These are phyloP conservation scores for Globisporangium nodosum DNA, from an alignment of 352 stramenopile species.

Conservation along the genomic window DNA sequence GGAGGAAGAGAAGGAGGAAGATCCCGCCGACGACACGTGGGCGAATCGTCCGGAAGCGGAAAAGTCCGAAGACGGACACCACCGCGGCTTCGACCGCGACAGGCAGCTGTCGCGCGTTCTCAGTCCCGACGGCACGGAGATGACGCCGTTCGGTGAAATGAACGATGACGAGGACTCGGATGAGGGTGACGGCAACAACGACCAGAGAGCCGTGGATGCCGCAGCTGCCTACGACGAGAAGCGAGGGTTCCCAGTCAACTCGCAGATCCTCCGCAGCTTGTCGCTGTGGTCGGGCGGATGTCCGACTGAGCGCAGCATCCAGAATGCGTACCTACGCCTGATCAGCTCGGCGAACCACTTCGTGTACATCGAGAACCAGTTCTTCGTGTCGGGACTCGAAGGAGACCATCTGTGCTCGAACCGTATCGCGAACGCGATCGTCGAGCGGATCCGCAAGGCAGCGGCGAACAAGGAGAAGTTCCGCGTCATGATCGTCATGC, in stretches of 20 bases:
- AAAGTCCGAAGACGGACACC: not conserved
- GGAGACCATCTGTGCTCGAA: constrained; percentile 78
- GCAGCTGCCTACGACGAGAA: constrained; percentile 15
- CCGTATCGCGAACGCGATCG: constrained; percentile 74
- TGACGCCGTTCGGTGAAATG: constrained; percentile 15
- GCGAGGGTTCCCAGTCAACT: constrained; percentile 38
- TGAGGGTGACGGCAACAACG: constrained; percentile 1
- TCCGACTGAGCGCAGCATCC: constrained; percentile 84
- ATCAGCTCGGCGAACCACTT: constrained; percentile 85
- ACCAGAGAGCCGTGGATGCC: constrained; percentile 22
- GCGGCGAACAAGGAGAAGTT: constrained; percentile 81
- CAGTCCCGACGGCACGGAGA: constrained; percentile 7
- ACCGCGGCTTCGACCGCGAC: constrained; percentile 37
- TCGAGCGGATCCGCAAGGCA: constrained; percentile 69
- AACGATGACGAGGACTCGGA: constrained; percentile 3
- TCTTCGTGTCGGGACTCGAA: constrained; percentile 84
- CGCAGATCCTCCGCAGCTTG: constrained; percentile 75
- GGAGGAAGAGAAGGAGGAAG: constrained; percentile 8
- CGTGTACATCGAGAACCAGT: constrained; percentile 92
- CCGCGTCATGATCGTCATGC: constrained; percentile 83
- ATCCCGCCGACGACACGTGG: not conserved
- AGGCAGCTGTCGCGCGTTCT: constrained; percentile 24
- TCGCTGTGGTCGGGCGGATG: constrained; percentile 77
- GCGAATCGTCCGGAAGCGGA: not conserved
- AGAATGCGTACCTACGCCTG: constrained; percentile 86